These are phyloP conservation scores for Monilinia fructicola DNA, from an alignment of 2,329 filamentous ascomycete genomes.

Conservation along the genomic window DNA sequence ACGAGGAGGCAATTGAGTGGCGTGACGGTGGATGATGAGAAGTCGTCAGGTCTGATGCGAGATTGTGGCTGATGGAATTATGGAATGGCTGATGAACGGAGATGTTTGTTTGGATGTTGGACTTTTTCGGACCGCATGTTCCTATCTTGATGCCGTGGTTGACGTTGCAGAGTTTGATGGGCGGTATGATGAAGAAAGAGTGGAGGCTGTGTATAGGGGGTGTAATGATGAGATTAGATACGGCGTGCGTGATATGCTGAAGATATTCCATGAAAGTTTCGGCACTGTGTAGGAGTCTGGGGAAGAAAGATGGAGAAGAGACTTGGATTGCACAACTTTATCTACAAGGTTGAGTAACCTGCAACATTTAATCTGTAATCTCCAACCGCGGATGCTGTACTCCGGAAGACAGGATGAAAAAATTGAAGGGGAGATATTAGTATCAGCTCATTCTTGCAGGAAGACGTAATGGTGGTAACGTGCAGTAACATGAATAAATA, in stretches of 20 bases:
- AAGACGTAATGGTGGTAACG: background rate
- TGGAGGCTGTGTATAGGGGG: background rate
- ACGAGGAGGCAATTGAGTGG: background rate
- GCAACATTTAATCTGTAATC: background rate
- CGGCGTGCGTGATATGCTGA: background rate
- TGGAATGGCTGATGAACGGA: background rate
- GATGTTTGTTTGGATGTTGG: background rate
- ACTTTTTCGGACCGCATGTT: background rate
- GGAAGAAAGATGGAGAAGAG: background rate
- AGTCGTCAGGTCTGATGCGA: background rate
- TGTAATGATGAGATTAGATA: background rate
- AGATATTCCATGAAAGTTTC: background rate
- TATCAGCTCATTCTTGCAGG: conserved; percentile 4
- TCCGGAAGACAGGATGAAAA: background rate
- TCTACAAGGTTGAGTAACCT: background rate
- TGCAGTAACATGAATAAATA: background rate
- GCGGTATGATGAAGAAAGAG: background rate
- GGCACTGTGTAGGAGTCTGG: background rate
- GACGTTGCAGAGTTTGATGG: background rate
- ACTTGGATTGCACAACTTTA: background rate
- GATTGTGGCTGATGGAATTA: background rate
- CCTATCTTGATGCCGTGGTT: background rate
- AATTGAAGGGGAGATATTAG: background rate
- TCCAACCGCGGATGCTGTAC: background rate
- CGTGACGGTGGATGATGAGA: background rate